Evolutionary conservation across 176 grass and related monocot genomes (phyloP), one percentile per base, ranked within the genome.

Genomic region (Puccinellia tenuiflora): DNA sequence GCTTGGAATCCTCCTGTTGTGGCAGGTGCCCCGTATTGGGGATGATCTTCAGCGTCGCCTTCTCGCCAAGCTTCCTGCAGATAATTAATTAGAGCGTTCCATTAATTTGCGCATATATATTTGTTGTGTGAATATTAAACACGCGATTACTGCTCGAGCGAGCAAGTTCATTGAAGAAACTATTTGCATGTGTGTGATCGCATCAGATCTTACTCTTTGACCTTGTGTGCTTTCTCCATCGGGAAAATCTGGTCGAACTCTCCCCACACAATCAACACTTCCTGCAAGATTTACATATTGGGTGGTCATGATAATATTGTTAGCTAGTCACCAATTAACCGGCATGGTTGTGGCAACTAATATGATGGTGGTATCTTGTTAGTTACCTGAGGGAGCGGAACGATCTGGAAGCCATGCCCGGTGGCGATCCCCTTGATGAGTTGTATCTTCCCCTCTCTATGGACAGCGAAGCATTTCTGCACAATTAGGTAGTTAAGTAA

Each of bases 211-310:
- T 83, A 97, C 94, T 94, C 86, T 83, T 93, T 91, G 31, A 95
- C 21, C 73, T 91, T 81, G 66, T 86, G 46, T 1, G 92, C 92
- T 31, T 94, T 98, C 12, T 86, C 88, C 30, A 94, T 57, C 0
- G 87, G 88, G 54, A 94, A 98, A 42, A 98, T 93, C 79, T 90
- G 88, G 73, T 98, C 95, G 35, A 92, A 84, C 65, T 95, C 92
- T 35, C 95, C 95, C 95, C 95, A 98, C 34, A 95, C 68, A 66
- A 98, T 84, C 45, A 98, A 72, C 24, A 94, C 85, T 47, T 98
- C 86, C 95, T 92, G 85, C 39, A 39, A 66, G 11, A 40, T 7
- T 14, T 7, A 70, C 39, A 26, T 9, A 35, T 18, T 0, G 3
- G 8, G 15, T 33, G 14, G 12, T 3, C 21, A 70, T 16, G 38